Conservation (phyloP, 768 basidiomycete species). For the Hericium rajendrae region DNA sequence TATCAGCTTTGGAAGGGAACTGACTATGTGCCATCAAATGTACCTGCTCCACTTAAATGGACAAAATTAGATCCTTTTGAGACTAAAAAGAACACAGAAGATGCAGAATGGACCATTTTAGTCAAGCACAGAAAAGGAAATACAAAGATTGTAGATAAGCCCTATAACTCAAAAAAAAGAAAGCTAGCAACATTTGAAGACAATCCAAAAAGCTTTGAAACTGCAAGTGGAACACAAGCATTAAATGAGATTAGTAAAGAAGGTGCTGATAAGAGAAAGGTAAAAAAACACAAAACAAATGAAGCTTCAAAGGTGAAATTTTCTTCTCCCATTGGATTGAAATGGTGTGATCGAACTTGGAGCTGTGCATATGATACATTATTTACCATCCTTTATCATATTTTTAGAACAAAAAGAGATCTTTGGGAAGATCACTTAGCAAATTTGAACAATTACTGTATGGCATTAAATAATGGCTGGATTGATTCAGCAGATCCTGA, state of each 20-base stretch:
- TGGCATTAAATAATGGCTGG: background rate
- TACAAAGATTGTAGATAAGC: background rate
- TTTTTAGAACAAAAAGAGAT: background rate
- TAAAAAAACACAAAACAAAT: background rate
- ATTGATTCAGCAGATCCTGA: too few relatives aligned
- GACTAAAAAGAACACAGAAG: background rate
- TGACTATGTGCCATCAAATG: background rate
- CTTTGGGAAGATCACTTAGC: background rate
- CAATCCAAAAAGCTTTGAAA: background rate
- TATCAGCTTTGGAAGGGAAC: background rate
- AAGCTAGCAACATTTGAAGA: background rate
- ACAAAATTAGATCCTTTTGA: background rate
- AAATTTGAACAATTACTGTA: background rate
- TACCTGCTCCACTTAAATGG: conserved; percentile 2
- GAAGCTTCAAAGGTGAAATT: background rate
- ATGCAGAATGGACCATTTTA: background rate
- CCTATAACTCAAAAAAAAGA: background rate
- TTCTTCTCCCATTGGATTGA: background rate
- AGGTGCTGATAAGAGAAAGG: background rate
- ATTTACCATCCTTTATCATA: background rate
- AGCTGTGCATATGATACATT: conserved; percentile 8
- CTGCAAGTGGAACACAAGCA: background rate
- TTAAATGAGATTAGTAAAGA: background rate
- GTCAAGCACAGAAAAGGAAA: background rate
- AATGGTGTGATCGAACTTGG: background rate